phyloP scores from a whole-genome alignment of 768 basidiomycete genomes.

The Trametopsis cervina region DNA sequence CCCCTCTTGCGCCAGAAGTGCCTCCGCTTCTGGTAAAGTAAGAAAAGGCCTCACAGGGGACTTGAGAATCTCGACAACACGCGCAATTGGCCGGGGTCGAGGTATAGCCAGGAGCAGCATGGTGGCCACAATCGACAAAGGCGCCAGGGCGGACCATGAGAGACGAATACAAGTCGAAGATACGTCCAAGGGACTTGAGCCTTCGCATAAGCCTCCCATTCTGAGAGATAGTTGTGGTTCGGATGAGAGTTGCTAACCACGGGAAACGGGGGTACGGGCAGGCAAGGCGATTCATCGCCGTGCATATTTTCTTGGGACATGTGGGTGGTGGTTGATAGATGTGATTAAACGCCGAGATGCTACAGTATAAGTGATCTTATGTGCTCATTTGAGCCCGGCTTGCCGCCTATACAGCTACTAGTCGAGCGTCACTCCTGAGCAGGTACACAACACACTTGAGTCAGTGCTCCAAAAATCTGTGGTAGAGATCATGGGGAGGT shows the following conservation, averaged over 20 bases:
- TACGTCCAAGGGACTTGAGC: slow-evolving; percentile 14
- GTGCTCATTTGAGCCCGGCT: not conserved
- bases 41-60: slow-evolving; percentile 20
- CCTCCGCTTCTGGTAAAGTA: slow-evolving; percentile 23
- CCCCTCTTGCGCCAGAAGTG: slow-evolving; percentile 9
- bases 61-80: slow-evolving; percentile 5
- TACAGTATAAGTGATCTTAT: not conserved
- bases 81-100: slow-evolving; percentile 11
- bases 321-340: too few relatives aligned
- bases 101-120: slow-evolving; percentile 14
- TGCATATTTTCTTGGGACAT: too few relatives aligned
- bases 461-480: too few relatives aligned
- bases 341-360: not conserved
- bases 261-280: too few relatives aligned
- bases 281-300: too few relatives aligned
- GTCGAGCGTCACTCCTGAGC: too few relatives aligned
- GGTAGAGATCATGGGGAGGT: too few relatives aligned
- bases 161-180: slow-evolving; percentile 20
- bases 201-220: slow-evolving; percentile 3
- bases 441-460: too few relatives aligned
- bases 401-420: too few relatives aligned
- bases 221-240: not conserved
- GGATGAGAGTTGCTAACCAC: not conserved
- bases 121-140: slow-evolving; percentile 18
- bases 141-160: slow-evolving; percentile 22